phyloP scores from a whole-genome alignment of 148 eudicot species.

The Salicornia ramosissima region DNA sequence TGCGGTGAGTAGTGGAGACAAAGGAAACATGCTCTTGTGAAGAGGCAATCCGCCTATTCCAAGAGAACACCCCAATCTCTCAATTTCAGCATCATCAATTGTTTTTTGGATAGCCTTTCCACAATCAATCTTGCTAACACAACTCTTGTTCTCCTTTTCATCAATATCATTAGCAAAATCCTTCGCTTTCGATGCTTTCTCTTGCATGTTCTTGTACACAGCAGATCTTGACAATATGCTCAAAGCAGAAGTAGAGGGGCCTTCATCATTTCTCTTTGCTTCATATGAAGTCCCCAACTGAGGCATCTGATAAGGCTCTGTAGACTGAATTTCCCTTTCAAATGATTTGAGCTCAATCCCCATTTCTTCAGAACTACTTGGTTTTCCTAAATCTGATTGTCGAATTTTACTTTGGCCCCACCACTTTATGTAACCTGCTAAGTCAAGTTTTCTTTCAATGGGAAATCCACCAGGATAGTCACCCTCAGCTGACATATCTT shows the following conservation, averaged over 20 bases:
- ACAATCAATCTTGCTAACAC: conserved; percentile 48
- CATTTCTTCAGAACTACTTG: conserved; percentile 54
- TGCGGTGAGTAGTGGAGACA: conserved; percentile 64
- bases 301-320: conserved; percentile 95
- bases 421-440: conserved; percentile 87
- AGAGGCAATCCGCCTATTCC: conserved; percentile 43
- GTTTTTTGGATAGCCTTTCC: conserved; percentile 61
- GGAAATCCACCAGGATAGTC: conserved; percentile 61
- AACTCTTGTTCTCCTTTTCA: conserved; percentile 75
- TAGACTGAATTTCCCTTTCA: conserved; percentile 49
- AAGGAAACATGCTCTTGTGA: conserved; percentile 59
- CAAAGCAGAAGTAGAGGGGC: conserved; percentile 62
- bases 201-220: conserved; percentile 81
- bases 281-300: conserved; percentile 61
- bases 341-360: conserved; percentile 69
- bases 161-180: conserved; percentile 47
- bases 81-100: conserved; percentile 45
- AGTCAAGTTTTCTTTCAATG: conserved; percentile 80
- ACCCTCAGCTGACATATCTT: conserved; percentile 52
- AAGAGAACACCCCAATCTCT: conserved; percentile 43
- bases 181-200: conserved; percentile 60
- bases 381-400: conserved; percentile 47
- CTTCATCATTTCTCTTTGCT: conserved; percentile 47
- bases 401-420: conserved; percentile 70
- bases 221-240: conserved; percentile 78